Evolutionary conservation across 1,139 yeast species (phyloP).

Genomic region (Yamadazyma kanchanaburiensis): DNA sequence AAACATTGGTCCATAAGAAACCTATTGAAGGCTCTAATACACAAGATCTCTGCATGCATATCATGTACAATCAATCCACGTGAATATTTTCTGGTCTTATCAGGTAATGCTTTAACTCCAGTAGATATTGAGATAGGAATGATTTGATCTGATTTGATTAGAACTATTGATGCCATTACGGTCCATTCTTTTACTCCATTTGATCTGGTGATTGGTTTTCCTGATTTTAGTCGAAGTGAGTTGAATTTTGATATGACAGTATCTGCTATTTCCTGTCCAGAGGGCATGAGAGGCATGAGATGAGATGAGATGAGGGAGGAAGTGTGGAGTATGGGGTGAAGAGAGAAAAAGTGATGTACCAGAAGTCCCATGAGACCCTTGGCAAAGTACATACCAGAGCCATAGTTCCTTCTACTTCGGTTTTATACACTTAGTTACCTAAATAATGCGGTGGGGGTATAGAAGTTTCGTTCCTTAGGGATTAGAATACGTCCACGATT

Average conservation of each 20-base stretch:
- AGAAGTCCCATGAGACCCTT: too few relatives aligned
- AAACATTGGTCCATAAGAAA: conserved; percentile 27
- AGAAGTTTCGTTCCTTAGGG: too few relatives aligned
- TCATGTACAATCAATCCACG: conserved; percentile 74
- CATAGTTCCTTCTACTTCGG: too few relatives aligned
- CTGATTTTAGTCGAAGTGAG: conserved; percentile 7
- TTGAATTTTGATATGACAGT: conserved; percentile 8
- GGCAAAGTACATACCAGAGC: too few relatives aligned
- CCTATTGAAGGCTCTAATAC: conserved; percentile 65
- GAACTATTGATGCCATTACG: conserved; percentile 72
- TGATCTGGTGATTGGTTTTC: conserved; percentile 12
- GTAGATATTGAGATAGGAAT: conserved; percentile 59
- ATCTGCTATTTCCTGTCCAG: conserved; percentile 10
- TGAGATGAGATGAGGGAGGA: too few relatives aligned
- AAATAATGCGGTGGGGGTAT: too few relatives aligned
- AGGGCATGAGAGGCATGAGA: too few relatives aligned
- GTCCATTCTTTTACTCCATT: conserved; percentile 65
- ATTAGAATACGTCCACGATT: too few relatives aligned
- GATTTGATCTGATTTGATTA: conserved; percentile 24
- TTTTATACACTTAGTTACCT: too few relatives aligned
- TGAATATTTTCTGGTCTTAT: conserved; percentile 36
- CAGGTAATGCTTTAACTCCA: conserved; percentile 80
- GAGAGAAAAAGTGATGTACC: too few relatives aligned
- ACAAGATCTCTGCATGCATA: conserved; percentile 82
- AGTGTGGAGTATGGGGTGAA: too few relatives aligned